Evolutionary conservation across 2,329 filamentous ascomycete species (phyloP).

Genomic region (Aciculosporium take): DNA sequence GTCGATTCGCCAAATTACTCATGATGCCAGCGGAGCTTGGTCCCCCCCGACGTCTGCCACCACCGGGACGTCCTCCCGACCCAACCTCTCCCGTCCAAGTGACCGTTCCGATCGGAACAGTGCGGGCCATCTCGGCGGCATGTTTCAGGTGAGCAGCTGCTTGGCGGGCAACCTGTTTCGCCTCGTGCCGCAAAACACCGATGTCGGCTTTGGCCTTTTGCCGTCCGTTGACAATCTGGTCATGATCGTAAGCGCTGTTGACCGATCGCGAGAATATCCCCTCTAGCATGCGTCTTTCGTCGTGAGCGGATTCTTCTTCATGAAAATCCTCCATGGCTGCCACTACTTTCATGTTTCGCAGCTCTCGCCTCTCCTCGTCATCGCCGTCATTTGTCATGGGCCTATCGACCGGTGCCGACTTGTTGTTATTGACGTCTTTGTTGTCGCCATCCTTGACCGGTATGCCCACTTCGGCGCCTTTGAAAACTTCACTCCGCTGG

Average conservation of each 20-base stretch:
- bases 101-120: slow-evolving; percentile 66
- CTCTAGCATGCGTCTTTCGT: slow-evolving; percentile 70
- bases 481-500: slow-evolving; percentile 75
- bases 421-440: slow-evolving; percentile 2
- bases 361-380: slow-evolving; percentile 25
- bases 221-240: slow-evolving; percentile 72
- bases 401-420: slow-evolving; percentile 6
- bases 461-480: slow-evolving; percentile 59
- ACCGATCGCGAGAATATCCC: slow-evolving; percentile 80
- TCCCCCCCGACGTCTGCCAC: slow-evolving; percentile 34
- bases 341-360: slow-evolving; percentile 44
- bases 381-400: slow-evolving; percentile 4
- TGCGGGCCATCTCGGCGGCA: slow-evolving; percentile 57
- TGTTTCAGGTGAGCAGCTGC: slow-evolving; percentile 64
- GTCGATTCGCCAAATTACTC: slow-evolving; percentile 41
- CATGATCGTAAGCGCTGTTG: slow-evolving; percentile 85
- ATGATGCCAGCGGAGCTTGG: slow-evolving; percentile 41
- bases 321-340: slow-evolving; percentile 51
- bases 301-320: slow-evolving; percentile 34
- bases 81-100: slow-evolving; percentile 89
- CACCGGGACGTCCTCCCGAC: slow-evolving; percentile 55
- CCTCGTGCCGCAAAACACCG: slow-evolving; percentile 67
- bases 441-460: slow-evolving; percentile 4
- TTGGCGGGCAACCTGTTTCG: slow-evolving; percentile 60
- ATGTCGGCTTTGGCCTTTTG: slow-evolving; percentile 59